A percentile compares a stretch with the other conserved stretches of the same genome.
Evolutionary conservation across 352 stramenopile species (phyloP).

Genomic region (Globisporangium uncinulatum): DNA sequence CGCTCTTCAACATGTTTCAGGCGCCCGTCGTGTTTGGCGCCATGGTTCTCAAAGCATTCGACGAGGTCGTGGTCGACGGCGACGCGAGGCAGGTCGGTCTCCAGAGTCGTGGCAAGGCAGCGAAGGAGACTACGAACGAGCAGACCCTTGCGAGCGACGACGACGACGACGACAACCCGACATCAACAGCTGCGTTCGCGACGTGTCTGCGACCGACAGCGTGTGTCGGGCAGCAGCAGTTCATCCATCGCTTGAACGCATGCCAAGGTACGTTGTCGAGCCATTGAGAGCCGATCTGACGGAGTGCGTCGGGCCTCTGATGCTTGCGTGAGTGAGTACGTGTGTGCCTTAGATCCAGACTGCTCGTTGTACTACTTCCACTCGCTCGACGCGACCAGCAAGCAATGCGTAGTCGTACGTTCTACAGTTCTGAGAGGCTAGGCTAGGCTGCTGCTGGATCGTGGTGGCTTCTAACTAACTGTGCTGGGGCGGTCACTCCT

Average conservation of each 20-base stretch:
- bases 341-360: constrained; percentile 31
- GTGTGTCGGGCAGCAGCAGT: constrained; percentile 44
- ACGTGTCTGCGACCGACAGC: constrained; percentile 13
- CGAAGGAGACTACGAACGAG: too few relatives aligned
- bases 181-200: neutral
- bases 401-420: constrained; percentile 54
- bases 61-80: constrained; percentile 38
- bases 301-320: neutral
- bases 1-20: constrained; percentile 71
- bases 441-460: too few relatives aligned
- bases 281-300: neutral
- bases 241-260: constrained; percentile 26
- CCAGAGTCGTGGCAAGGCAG: neutral
- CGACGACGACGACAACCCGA: neutral
- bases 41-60: constrained; percentile 47
- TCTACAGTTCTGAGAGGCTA: neutral
- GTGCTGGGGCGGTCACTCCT: neutral
- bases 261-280: constrained; percentile 36
- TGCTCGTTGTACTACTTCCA: constrained; percentile 68
- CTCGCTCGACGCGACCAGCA: constrained; percentile 31
- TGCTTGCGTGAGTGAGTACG: neutral
- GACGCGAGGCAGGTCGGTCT: constrained; percentile 30
- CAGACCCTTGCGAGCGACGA: neutral
- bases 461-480: neutral
- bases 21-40: constrained; percentile 50